Conservation (phyloP, 169 alveolate genomes). For the Cryptosporidium felis region DNA sequence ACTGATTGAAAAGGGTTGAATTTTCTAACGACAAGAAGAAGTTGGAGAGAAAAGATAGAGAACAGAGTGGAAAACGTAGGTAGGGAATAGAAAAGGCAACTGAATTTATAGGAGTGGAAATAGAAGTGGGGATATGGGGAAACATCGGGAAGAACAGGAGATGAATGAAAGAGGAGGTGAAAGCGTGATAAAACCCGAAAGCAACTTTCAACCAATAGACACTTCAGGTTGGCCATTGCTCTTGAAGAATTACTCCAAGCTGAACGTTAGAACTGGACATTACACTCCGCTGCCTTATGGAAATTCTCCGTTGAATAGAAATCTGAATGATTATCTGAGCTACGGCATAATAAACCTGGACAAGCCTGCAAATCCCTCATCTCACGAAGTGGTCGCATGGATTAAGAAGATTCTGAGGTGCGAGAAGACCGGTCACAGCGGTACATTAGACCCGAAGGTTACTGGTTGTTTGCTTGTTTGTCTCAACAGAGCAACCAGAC, state of each 20-base stretch:
- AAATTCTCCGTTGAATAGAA: conserved; percentile 96
- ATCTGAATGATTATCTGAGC: conserved; percentile 91
- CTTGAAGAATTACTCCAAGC: conserved; percentile 92
- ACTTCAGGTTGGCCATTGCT: conserved; percentile 96
- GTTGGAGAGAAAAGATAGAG: too few species aligned
- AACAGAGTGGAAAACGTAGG: too few species aligned
- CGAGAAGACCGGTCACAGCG: conserved; percentile 99
- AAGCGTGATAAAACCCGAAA: conserved; percentile 62
- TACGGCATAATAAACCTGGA: conserved; percentile 99
- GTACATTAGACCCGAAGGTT: conserved; percentile 99
- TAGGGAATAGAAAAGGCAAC: too few species aligned
- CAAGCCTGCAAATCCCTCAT: conserved; percentile 99
- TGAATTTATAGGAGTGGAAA: too few species aligned
- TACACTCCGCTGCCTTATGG: conserved; percentile 99
- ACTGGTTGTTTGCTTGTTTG: conserved; percentile 99
- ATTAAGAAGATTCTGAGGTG: conserved; percentile 96
- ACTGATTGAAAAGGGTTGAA: too few species aligned
- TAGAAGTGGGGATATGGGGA: too few species aligned
- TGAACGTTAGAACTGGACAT: conserved; percentile 96
- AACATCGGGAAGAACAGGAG: conserved; percentile 7
- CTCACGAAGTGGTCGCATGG: conserved; percentile 99
- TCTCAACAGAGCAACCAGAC: conserved; percentile 97
- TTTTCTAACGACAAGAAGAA: too few species aligned
- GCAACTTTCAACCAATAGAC: conserved; percentile 86
- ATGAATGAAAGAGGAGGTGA: not conserved